Conservation (phyloP, 371 early-diverging fungal genomes). For the Saksenaea oblongispora region DNA sequence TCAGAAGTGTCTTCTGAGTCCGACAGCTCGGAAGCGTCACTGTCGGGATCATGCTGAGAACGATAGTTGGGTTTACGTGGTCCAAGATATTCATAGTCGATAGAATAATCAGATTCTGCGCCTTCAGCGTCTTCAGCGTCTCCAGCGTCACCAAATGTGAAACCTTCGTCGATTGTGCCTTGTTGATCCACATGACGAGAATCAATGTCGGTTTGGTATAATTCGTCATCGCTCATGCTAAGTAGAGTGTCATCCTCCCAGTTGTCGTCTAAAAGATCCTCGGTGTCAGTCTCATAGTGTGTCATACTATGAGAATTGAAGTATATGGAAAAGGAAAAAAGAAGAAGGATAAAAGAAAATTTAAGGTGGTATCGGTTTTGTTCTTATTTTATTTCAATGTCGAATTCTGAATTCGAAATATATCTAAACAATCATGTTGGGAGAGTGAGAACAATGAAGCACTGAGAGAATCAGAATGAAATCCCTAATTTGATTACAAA, state of each 20-base stretch:
- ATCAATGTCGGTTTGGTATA: not conserved
- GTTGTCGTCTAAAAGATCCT: constrained; percentile 12
- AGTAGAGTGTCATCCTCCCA: constrained; percentile 8
- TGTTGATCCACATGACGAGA: not conserved
- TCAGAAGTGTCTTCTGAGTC: constrained; percentile 7
- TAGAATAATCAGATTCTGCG: constrained; percentile 40
- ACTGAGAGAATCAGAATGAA: constrained; percentile 2
- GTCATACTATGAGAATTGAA: constrained; percentile 12
- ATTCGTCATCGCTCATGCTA: constrained; percentile 10
- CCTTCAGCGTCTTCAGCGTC: constrained; percentile 18
- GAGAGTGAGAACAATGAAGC: constrained; percentile 4
- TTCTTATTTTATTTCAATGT: not conserved
- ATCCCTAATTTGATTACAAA: constrained; percentile 1
- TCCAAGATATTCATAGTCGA: constrained; percentile 50
- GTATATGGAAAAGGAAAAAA: constrained; percentile 4
- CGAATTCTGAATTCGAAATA: constrained; percentile 32
- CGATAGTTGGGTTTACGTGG: constrained; percentile 46
- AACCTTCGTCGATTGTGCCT: constrained; percentile 1
- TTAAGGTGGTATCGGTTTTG: not conserved
- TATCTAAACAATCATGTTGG: constrained; percentile 14
- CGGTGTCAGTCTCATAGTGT: constrained; percentile 21
- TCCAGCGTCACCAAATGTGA: constrained; percentile 14
- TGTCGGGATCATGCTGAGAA: constrained; percentile 35
- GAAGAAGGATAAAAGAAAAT: constrained; percentile 13
- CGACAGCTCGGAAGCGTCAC: constrained; percentile 45